Percentiles rank a stretch among this genome's conserved stretches.
Evolutionary conservation across 2,329 filamentous ascomycete genomes (phyloP).

Genomic region (Blastomyces emzantsi): DNA sequence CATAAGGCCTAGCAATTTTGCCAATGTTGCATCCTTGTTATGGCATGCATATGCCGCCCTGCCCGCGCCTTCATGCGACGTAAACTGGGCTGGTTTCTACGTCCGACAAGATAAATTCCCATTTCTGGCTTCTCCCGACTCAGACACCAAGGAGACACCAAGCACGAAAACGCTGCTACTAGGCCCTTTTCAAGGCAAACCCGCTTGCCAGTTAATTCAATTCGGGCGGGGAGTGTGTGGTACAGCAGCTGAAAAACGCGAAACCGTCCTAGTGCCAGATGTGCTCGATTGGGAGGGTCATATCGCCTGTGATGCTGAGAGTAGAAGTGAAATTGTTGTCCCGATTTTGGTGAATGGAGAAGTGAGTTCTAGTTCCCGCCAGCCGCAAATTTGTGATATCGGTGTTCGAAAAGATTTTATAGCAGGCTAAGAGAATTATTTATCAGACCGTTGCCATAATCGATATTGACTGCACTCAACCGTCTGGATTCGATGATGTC

Average conservation of each 20-base stretch:
- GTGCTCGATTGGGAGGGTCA: slow-evolving; percentile 39
- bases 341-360: slow-evolving; percentile 35
- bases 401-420: background rate
- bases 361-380: slow-evolving; percentile 23
- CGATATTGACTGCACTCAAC: slow-evolving; percentile 39
- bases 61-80: slow-evolving; percentile 33
- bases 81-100: slow-evolving; percentile 45
- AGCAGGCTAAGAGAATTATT: slow-evolving; percentile 4
- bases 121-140: slow-evolving; percentile 18
- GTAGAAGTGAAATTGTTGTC: slow-evolving; percentile 43
- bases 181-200: slow-evolving; percentile 42
- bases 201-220: slow-evolving; percentile 41
- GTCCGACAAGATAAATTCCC: slow-evolving; percentile 38
- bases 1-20: slow-evolving; percentile 32
- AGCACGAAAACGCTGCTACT: slow-evolving; percentile 30
- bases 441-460: slow-evolving; percentile 41
- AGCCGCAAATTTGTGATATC: background rate
- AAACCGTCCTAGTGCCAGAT: slow-evolving; percentile 37
- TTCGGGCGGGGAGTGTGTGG: slow-evolving; percentile 42
- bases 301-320: slow-evolving; percentile 43
- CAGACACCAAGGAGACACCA: slow-evolving; percentile 13
- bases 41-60: slow-evolving; percentile 41
- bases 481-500: slow-evolving; percentile 37
- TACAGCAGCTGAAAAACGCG: slow-evolving; percentile 32
- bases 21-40: slow-evolving; percentile 41